These are phyloP conservation scores for Xylaria nigripes DNA, from an alignment of 495 filamentous ascomycete genomes.

Conservation along the genomic window DNA sequence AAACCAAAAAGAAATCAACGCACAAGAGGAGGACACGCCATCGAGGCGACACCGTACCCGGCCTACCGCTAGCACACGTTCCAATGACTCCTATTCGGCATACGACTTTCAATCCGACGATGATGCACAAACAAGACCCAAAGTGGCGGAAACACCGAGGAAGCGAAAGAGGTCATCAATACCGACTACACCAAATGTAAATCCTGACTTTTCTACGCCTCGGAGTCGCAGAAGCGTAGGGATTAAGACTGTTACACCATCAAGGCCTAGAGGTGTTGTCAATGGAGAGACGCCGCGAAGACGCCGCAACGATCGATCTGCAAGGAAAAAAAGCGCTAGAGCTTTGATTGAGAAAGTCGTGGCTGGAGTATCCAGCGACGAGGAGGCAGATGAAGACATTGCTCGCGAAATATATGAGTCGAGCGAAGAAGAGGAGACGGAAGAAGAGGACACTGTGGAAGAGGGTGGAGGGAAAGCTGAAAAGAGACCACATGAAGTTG, in stretches of 20 bases:
- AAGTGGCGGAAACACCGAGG: constrained; percentile 17
- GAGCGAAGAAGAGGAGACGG: constrained; percentile 45
- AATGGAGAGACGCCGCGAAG: constrained; percentile 44
- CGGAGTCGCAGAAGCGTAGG: constrained; percentile 20
- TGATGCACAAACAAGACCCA: constrained; percentile 4
- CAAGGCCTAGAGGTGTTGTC: constrained; percentile 20
- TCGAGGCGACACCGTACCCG: constrained; percentile 9
- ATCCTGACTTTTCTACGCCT: constrained; percentile 24
- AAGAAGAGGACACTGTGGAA: constrained; percentile 25
- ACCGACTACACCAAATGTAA: constrained; percentile 3
- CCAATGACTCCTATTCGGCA: constrained; percentile 10
- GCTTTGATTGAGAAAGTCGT: constrained; percentile 59
- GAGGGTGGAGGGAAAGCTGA: constrained; percentile 22
- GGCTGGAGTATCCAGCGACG: constrained; percentile 58
- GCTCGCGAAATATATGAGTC: constrained; percentile 62
- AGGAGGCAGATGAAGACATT: constrained; percentile 64
- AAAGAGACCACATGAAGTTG: constrained; percentile 34
- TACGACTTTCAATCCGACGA: constrained; percentile 26
- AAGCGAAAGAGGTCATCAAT: constrained; percentile 9
- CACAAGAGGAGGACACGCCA: constrained; percentile 3
- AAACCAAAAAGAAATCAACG: constrained; percentile 11
- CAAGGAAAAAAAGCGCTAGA: constrained; percentile 74
- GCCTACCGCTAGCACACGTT: neutral
- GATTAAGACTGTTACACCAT: constrained; percentile 26
- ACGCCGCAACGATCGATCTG: constrained; percentile 64